Conservation (phyloP, 306 rosid genomes). For the Trifolium fragiferum region DNA sequence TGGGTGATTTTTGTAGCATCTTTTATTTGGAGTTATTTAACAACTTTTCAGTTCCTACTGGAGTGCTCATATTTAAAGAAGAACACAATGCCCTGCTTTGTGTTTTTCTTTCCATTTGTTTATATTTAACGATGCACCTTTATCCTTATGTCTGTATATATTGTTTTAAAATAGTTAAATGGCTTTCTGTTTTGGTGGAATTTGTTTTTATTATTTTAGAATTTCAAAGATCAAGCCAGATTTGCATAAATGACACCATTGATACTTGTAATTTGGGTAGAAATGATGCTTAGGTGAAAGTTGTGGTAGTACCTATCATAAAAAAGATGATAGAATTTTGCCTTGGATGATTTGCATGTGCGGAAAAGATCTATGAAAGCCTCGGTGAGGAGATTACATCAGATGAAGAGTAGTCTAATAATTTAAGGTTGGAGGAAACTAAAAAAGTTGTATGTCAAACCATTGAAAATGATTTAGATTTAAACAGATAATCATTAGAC, state of each 20-base stretch:
- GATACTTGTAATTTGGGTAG: constrained; percentile 6
- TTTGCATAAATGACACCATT: constrained; percentile 25
- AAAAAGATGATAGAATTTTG: neutral
- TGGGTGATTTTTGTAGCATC: constrained; percentile 16
- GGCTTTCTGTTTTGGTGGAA: constrained; percentile 16
- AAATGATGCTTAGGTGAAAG: neutral
- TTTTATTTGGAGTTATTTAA: constrained; percentile 13
- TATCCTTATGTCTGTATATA: neutral
- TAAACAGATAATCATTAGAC: neutral
- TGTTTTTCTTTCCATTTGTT: neutral
- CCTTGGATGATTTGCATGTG: neutral
- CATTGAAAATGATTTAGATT: constrained; percentile 3
- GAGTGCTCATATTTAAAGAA: constrained; percentile 15
- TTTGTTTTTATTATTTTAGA: constrained; percentile 14
- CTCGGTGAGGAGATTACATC: neutral
- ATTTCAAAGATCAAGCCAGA: constrained; percentile 22
- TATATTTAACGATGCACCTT: neutral
- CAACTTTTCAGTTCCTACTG: constrained; percentile 28
- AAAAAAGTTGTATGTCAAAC: neutral
- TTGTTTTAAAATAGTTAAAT: constrained; percentile 7
- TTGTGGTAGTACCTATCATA: neutral
- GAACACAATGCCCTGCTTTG: constrained; percentile 17
- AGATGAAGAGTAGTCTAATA: neutral
- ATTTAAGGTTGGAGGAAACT: constrained; percentile 12
- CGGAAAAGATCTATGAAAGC: neutral